Evolutionary conservation across 495 filamentous ascomycete species (phyloP).

Genomic region (Xylaria telfairii): DNA sequence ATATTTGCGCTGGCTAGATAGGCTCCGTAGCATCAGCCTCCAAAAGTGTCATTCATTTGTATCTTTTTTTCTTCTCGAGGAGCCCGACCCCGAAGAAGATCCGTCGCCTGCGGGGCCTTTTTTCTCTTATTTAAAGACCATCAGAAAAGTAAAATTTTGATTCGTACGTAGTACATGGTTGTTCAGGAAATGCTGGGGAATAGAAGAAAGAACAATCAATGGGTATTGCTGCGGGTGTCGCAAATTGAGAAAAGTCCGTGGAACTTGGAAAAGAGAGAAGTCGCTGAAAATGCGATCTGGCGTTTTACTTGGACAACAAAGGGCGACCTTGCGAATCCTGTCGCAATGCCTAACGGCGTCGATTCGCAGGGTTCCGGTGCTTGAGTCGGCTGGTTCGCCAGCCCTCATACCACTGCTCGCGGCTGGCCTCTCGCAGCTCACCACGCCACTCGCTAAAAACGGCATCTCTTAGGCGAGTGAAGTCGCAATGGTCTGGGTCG

Average conservation of each 20-base stretch:
- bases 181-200: slow-evolving; percentile 23
- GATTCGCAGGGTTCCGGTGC: slow-evolving; percentile 42
- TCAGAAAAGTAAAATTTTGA: slow-evolving; percentile 15
- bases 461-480: slow-evolving; percentile 84
- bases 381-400: slow-evolving; percentile 80
- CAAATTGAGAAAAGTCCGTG: slow-evolving; percentile 16
- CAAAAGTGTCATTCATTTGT: slow-evolving; percentile 19
- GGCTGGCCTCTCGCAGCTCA: slow-evolving; percentile 89
- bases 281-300: slow-evolving; percentile 29
- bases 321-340: slow-evolving; percentile 28
- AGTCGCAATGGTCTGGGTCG: slow-evolving; percentile 91
- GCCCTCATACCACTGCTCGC: slow-evolving; percentile 94
- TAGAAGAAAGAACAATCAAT: slow-evolving; percentile 26
- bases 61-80: slow-evolving; percentile 9
- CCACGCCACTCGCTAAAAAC: slow-evolving; percentile 93
- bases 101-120: slow-evolving; percentile 16
- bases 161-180: slow-evolving; percentile 23
- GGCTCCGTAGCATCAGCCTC: slow-evolving; percentile 19
- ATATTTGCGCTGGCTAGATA: slow-evolving; percentile 21
- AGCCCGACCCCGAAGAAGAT: slow-evolving; percentile 6
- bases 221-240: slow-evolving; percentile 29
- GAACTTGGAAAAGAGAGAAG: slow-evolving; percentile 13
- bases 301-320: slow-evolving; percentile 27
- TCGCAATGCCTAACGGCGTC: slow-evolving; percentile 40
- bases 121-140: slow-evolving; percentile 14